These are phyloP conservation scores for Meripilus lineatus DNA, from an alignment of 1,284 basidiomycete genomes.

Conservation along the genomic window DNA sequence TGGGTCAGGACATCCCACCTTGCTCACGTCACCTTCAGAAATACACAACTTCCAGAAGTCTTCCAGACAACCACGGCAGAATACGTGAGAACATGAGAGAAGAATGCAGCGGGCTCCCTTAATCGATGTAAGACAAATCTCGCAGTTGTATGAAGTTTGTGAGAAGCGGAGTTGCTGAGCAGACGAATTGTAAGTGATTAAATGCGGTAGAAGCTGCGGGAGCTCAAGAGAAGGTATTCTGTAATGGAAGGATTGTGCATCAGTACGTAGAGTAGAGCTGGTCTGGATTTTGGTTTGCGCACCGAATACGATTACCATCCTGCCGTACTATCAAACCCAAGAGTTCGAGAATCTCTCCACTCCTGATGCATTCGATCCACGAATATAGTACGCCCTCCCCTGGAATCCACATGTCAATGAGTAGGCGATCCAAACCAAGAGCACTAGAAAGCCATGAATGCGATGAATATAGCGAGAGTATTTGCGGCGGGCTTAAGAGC, in stretches of 20 bases:
- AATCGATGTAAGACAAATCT: constrained; percentile 63
- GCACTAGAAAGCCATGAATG: constrained; percentile 53
- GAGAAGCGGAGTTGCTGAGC: constrained; percentile 49
- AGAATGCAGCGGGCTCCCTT: constrained; percentile 68
- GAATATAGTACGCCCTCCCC: constrained; percentile 58
- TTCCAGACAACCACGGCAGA: constrained; percentile 65
- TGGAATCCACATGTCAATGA: constrained; percentile 53
- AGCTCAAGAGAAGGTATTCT: constrained; percentile 58
- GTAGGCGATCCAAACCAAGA: constrained; percentile 32
- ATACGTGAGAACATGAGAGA: constrained; percentile 65
- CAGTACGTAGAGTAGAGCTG: constrained; percentile 1
- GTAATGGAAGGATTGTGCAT: constrained; percentile 11
- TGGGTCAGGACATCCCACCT: constrained; percentile 70
- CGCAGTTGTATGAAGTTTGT: constrained; percentile 57
- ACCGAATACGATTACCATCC: constrained; percentile 39
- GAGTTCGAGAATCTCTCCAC: constrained; percentile 51
- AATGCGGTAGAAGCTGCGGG: constrained; percentile 40
- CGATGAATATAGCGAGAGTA: constrained; percentile 50
- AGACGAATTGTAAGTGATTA: constrained; percentile 45
- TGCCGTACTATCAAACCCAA: constrained; percentile 27
- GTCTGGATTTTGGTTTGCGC: constrained; percentile 26
- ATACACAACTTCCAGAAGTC: constrained; percentile 76
- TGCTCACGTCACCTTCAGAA: constrained; percentile 62
- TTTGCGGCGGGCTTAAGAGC: constrained; percentile 41
- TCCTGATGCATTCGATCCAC: constrained; percentile 68